Conservation (phyloP, 208 protist genomes). For the Sergeia podlipaevii region DNA sequence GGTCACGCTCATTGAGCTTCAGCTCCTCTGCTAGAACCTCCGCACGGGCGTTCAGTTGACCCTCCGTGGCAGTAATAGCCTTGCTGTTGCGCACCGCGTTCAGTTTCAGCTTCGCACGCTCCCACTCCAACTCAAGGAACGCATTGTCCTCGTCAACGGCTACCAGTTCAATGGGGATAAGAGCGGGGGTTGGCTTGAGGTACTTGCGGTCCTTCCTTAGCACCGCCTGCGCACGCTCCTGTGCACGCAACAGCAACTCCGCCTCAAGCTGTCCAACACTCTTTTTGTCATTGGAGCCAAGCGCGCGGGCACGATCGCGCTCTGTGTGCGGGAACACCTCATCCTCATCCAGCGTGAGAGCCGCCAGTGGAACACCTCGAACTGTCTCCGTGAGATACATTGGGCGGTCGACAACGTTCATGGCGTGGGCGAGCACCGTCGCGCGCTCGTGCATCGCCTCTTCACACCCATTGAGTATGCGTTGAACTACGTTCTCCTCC, state of each 20-base stretch:
- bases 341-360: conserved; percentile 51
- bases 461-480: conserved; percentile 18
- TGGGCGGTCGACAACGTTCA: conserved; percentile 37
- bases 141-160: conserved; percentile 38
- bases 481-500: conserved; percentile 12
- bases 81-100: conserved; percentile 16
- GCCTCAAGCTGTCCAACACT: conserved; percentile 44
- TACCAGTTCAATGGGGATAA: conserved; percentile 58
- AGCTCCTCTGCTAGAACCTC: conserved; percentile 39
- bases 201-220: conserved; percentile 57
- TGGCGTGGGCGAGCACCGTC: conserved; percentile 30
- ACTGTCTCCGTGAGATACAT: conserved; percentile 33
- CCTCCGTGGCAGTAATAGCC: conserved; percentile 11
- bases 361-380: conserved; percentile 33
- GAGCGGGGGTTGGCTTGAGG: conserved; percentile 33
- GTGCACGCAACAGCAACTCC: conserved; percentile 60
- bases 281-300: conserved; percentile 16
- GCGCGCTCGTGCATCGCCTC: conserved; percentile 34
- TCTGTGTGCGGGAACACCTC: conserved; percentile 34
- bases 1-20: conserved; percentile 42
- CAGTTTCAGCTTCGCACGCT: conserved; percentile 29
- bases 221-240: conserved; percentile 53
- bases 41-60: conserved; percentile 33
- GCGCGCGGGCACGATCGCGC: conserved; percentile 20
- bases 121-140: conserved; percentile 41